Evolutionary conservation across 2,329 filamentous ascomycete species (phyloP).

Genomic region (Penicillium sp.): DNA sequence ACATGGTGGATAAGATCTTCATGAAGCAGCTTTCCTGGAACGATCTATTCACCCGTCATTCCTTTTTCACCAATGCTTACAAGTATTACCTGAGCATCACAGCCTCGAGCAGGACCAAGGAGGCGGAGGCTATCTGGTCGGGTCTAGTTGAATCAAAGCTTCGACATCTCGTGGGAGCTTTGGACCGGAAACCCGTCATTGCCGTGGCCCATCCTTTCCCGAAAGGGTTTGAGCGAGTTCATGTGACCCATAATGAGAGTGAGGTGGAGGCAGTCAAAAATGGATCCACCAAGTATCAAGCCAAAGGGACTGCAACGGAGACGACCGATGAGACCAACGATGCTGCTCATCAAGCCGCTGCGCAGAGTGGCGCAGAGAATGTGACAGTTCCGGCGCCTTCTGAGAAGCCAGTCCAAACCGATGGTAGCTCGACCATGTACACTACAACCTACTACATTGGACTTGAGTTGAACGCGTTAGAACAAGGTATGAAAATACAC

Average conservation of each 20-base stretch:
- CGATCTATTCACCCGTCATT: constrained; percentile 83
- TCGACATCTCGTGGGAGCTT: constrained; percentile 74
- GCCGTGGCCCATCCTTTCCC: constrained; percentile 86
- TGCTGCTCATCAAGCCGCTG: constrained; percentile 50
- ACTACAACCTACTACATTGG: constrained; percentile 96
- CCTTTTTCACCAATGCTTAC: constrained; percentile 89
- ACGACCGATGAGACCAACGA: constrained; percentile 54
- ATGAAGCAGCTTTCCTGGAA: constrained; percentile 76
- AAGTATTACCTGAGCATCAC: constrained; percentile 94
- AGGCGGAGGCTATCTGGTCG: constrained; percentile 82
- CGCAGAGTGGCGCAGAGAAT: constrained; percentile 46
- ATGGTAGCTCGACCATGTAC: constrained; percentile 60
- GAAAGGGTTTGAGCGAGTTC: constrained; percentile 83
- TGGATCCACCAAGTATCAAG: constrained; percentile 62
- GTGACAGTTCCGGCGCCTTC: constrained; percentile 37
- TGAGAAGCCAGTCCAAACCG: constrained; percentile 30
- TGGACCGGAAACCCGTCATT: constrained; percentile 79
- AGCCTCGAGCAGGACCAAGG: constrained; percentile 76
- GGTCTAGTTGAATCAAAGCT: constrained; percentile 94
- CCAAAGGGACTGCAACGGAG: constrained; percentile 52
- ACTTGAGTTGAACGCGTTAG: constrained; percentile 71
- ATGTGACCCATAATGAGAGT: constrained; percentile 64
- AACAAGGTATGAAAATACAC: constrained; percentile 59
- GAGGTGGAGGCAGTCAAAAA: constrained; percentile 63
- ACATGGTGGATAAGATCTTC: constrained; percentile 79